Percentiles rank a stretch among this genome's conserved stretches.
These are phyloP conservation scores for Pyronema domesticum DNA, from an alignment of 495 filamentous ascomycete genomes.

Conservation along the genomic window DNA sequence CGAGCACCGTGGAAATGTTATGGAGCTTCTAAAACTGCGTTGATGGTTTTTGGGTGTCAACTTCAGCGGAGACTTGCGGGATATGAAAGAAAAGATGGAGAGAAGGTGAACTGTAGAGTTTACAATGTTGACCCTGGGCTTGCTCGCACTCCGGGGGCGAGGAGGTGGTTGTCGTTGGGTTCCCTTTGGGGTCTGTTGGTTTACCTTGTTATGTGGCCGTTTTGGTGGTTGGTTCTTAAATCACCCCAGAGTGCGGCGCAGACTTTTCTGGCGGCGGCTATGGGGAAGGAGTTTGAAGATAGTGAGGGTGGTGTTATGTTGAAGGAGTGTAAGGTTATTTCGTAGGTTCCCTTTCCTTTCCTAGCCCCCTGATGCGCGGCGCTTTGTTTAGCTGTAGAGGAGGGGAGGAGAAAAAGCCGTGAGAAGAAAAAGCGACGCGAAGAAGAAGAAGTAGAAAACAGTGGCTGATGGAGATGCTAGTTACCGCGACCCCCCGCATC, in stretches of 20 bases:
- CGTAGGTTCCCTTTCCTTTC: constrained; percentile 29
- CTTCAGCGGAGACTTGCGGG: constrained; percentile 77
- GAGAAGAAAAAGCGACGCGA: no score
- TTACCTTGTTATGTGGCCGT: constrained; percentile 59
- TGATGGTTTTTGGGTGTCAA: constrained; percentile 70
- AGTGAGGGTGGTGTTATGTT: constrained; percentile 51
- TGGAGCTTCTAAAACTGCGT: constrained; percentile 69
- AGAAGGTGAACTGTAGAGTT: constrained; percentile 62
- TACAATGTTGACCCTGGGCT: constrained; percentile 74
- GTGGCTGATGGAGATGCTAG: neutral
- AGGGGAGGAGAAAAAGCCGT: neutral
- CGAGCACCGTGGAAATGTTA: constrained; percentile 44
- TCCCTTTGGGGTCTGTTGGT: constrained; percentile 61
- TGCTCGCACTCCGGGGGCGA: constrained; percentile 66
- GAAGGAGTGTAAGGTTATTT: constrained; percentile 72
- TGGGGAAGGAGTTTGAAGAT: constrained; percentile 52
- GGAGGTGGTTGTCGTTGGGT: constrained; percentile 69
- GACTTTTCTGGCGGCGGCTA: constrained; percentile 64
- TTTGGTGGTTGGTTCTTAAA: constrained; percentile 82
- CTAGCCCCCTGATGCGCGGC: no score
- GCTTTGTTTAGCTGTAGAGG: no score
- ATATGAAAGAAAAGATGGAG: constrained; percentile 63
- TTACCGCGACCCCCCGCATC: constrained; percentile 44
- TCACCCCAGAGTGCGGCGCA: constrained; percentile 66
- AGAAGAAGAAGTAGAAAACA: no score